phyloP scores from a whole-genome alignment of 1,139 yeast species.

The Tardiomyces depauwii region DNA sequence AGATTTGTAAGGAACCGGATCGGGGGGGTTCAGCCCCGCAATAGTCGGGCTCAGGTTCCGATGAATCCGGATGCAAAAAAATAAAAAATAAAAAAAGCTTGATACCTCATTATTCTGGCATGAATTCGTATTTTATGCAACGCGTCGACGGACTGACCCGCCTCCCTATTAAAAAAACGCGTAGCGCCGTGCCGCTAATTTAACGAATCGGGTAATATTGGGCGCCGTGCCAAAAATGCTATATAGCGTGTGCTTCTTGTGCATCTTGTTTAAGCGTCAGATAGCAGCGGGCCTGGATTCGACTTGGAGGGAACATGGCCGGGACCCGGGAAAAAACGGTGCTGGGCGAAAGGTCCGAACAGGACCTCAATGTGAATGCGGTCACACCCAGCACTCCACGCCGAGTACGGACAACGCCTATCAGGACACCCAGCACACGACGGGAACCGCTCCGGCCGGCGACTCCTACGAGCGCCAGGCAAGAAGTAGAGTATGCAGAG shows the following conservation, averaged over 20 bases:
- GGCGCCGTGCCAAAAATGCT: too few relatives aligned
- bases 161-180: background rate
- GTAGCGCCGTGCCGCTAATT: background rate
- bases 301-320: background rate
- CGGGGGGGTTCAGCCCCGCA: too few relatives aligned
- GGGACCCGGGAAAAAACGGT: background rate
- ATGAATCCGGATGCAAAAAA: too few relatives aligned
- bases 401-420: too few relatives aligned
- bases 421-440: too few relatives aligned
- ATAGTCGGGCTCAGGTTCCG: too few relatives aligned
- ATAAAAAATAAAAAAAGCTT: too few relatives aligned
- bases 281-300: background rate
- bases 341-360: background rate
- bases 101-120: too few relatives aligned
- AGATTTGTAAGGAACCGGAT: too few relatives aligned
- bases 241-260: background rate
- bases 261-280: background rate
- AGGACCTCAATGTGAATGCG: background rate
- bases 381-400: too few relatives aligned
- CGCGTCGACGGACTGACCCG: too few relatives aligned
- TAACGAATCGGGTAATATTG: background rate
- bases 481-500: background rate
- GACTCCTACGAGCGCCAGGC: background rate
- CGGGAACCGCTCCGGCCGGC: background rate
- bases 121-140: too few relatives aligned